These are phyloP conservation scores for Colletotrichum sp. DNA, from an alignment of 2,329 filamentous ascomycete species.

Conservation along the genomic window DNA sequence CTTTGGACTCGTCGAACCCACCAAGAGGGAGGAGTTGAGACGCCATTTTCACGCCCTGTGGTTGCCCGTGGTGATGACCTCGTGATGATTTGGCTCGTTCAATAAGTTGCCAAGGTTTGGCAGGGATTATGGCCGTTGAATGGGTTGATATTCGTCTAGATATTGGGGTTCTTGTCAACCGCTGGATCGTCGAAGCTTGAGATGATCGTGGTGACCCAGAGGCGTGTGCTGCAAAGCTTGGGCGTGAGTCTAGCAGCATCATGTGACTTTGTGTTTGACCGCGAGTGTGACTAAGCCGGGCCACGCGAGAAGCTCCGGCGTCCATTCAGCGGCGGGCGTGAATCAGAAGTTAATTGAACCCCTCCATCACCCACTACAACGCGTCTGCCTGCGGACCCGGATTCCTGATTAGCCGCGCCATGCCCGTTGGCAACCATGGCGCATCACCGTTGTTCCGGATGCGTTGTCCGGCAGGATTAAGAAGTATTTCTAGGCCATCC, in stretches of 20 bases:
- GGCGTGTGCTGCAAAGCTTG: not conserved
- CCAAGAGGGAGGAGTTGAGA: slow-evolving; percentile 77
- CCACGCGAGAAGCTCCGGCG: not conserved
- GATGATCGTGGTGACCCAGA: not conserved
- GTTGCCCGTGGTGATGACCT: not conserved
- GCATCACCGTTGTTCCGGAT: slow-evolving; percentile 31
- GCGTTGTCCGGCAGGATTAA: slow-evolving; percentile 23
- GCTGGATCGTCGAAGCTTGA: slow-evolving; percentile 3
- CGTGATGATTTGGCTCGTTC: not conserved
- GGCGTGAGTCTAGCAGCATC: slow-evolving; percentile 12
- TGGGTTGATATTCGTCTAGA: not conserved
- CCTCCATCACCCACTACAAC: slow-evolving; percentile 20
- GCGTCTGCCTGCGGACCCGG: slow-evolving; percentile 32
- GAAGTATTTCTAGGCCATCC: slow-evolving; percentile 9
- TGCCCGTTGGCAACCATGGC: slow-evolving; percentile 36
- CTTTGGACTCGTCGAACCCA: not conserved
- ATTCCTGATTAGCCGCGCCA: slow-evolving; percentile 27
- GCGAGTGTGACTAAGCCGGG: slow-evolving; percentile 39
- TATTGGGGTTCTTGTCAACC: not conserved
- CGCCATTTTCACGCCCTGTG: slow-evolving; percentile 55
- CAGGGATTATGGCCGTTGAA: not conserved
- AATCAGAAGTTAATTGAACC: slow-evolving; percentile 1
- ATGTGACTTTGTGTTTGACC: slow-evolving; percentile 33
- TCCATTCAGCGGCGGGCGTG: not conserved
- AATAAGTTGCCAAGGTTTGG: not conserved